A percentile compares a stretch with the other conserved stretches of the same genome.
Evolutionary conservation across 1,139 yeast species (phyloP).

Genomic region (Blastobotrys buckinghamii): DNA sequence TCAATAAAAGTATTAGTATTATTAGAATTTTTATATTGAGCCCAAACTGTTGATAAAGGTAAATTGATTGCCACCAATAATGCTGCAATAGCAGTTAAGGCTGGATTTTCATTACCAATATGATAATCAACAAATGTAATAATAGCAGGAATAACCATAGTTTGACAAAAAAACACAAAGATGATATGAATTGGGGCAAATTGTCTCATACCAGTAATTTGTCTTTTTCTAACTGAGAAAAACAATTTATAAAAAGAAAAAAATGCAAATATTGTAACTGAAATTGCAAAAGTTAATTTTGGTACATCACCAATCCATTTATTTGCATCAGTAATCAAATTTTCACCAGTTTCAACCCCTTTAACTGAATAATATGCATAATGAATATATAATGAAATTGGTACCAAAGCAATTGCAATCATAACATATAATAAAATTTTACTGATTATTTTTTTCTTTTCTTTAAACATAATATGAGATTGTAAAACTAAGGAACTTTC

Average conservation of each 20-base stretch:
- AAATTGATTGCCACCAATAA: constrained; percentile 55
- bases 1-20: neutral
- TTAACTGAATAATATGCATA: constrained; percentile 36
- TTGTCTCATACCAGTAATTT: constrained; percentile 70
- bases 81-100: constrained; percentile 31
- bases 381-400: constrained; percentile 48
- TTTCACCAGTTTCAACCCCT: constrained; percentile 23
- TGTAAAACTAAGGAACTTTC: constrained; percentile 67
- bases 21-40: constrained; percentile 29
- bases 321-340: neutral
- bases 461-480: constrained; percentile 3
- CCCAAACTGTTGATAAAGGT: constrained; percentile 89
- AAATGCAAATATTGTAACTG: constrained; percentile 57
- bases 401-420: constrained; percentile 16
- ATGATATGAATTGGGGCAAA: constrained; percentile 78
- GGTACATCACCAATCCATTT: constrained; percentile 30
- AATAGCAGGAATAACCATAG: constrained; percentile 71
- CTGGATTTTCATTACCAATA: constrained; percentile 31
- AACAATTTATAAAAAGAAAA: constrained; percentile 56
- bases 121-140: constrained; percentile 47
- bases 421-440: constrained; percentile 13
- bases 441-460: constrained; percentile 2
- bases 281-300: constrained; percentile 58
- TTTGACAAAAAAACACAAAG: constrained; percentile 75
- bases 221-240: constrained; percentile 63